A percentile compares a stretch with the other conserved stretches of the same genome.
phyloP scores from a whole-genome alignment of 2,329 filamentous ascomycete genomes.

The Pseudogymnoascus sp. region DNA sequence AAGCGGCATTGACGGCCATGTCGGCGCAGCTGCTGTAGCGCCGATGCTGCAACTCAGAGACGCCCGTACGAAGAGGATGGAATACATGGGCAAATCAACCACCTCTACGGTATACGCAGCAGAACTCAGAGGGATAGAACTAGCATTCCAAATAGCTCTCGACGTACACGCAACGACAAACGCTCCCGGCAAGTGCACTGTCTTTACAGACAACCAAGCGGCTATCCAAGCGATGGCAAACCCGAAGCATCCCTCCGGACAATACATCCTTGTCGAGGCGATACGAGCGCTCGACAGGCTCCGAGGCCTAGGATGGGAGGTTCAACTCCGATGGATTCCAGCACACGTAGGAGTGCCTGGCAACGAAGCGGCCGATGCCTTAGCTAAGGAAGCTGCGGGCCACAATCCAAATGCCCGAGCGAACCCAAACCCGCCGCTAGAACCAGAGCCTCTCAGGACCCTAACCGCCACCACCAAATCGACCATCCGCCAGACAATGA shows the following conservation, averaged over 20 bases:
- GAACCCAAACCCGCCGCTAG: constrained; percentile 13
- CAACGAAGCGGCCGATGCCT: constrained; percentile 10
- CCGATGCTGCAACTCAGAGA: constrained; percentile 13
- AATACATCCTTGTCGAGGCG: constrained; percentile 26
- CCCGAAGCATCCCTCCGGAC: constrained; percentile 22
- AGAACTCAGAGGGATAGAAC: constrained; percentile 24
- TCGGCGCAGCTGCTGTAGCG: constrained; percentile 24
- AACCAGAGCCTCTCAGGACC: constrained; percentile 13
- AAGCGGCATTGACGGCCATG: constrained; percentile 23
- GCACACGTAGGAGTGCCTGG: constrained; percentile 18
- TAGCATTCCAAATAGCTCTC: constrained; percentile 23
- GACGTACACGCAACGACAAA: constrained; percentile 15
- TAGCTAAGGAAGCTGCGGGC: constrained; percentile 20
- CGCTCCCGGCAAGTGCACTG: constrained; percentile 19
- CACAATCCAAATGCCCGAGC: constrained; percentile 15
- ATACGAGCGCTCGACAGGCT: constrained; percentile 19
- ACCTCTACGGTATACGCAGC: constrained; percentile 27
- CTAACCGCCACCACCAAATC: constrained; percentile 15
- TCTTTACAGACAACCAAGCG: constrained; percentile 30
- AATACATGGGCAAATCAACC: constrained; percentile 24
- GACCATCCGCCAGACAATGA: constrained; percentile 19
- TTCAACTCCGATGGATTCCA: constrained; percentile 19
- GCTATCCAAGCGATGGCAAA: constrained; percentile 26
- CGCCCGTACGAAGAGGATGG: constrained; percentile 16
- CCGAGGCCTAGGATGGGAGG: constrained; percentile 14